These are phyloP conservation scores for Heliamphora exappendiculata DNA, from an alignment of 148 eudicot species.

Conservation along the genomic window DNA sequence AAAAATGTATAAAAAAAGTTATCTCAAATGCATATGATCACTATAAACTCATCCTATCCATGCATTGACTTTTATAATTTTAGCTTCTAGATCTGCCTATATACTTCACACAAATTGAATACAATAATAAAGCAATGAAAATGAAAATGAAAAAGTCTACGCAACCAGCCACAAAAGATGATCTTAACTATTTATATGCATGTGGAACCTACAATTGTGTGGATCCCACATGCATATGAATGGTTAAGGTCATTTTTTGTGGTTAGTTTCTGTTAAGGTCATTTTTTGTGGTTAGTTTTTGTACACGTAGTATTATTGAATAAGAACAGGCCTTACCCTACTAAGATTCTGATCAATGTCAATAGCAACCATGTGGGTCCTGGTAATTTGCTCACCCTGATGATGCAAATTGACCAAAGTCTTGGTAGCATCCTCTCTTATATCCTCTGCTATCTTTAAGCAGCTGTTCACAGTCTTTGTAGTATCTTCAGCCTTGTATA, in stretches of 20 bases:
- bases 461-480: constrained; percentile 65
- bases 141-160: too few relatives aligned
- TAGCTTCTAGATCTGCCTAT: neutral
- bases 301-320: too few relatives aligned
- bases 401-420: constrained; percentile 76
- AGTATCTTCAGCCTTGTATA: constrained; percentile 84
- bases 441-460: constrained; percentile 77
- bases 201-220: too few relatives aligned
- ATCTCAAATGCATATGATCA: too few relatives aligned
- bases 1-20: too few relatives aligned
- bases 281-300: too few relatives aligned
- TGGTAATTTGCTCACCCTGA: constrained; percentile 87
- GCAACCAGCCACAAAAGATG: too few relatives aligned
- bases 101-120: neutral
- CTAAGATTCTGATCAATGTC: constrained; percentile 78
- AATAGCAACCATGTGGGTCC: constrained; percentile 71
- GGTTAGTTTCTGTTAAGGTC: too few relatives aligned
- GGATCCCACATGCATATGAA: too few relatives aligned
- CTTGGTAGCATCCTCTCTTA: constrained; percentile 77
- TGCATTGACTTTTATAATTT: too few relatives aligned
- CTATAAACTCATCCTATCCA: neutral
- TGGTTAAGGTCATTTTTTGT: too few relatives aligned
- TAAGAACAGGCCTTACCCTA: constrained; percentile 58
- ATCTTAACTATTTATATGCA: too few relatives aligned
- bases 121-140: neutral